These are phyloP conservation scores for Lodderomyces beijingensis DNA, from an alignment of 1,139 yeast genomes.

Conservation along the genomic window DNA sequence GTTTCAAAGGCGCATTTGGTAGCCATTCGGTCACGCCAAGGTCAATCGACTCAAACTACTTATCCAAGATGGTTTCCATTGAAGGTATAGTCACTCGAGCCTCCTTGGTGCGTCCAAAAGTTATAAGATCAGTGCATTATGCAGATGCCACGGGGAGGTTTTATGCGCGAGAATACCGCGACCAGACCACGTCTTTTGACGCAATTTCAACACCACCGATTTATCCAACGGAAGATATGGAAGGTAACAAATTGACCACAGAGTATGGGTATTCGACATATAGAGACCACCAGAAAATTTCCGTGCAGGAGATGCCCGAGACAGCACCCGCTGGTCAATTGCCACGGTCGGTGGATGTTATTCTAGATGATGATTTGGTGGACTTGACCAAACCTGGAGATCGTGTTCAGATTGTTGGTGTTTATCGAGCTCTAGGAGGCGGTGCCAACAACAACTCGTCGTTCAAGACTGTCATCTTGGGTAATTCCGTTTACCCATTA, in stretches of 20 bases:
- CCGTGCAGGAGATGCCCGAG: constrained; percentile 98
- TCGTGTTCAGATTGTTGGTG: constrained; percentile 91
- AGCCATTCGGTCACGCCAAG: constrained; percentile 85
- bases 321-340: constrained; percentile 97
- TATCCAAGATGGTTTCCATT: constrained; percentile 79
- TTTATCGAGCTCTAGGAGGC: constrained; percentile 87
- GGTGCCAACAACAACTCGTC: constrained; percentile 62
- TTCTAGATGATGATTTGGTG: constrained; percentile 90
- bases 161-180: constrained; percentile 89
- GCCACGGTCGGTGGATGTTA: constrained; percentile 87
- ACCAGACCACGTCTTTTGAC: constrained; percentile 86
- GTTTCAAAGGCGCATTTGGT: constrained; percentile 92
- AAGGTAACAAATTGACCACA: constrained; percentile 81
- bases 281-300: constrained; percentile 88
- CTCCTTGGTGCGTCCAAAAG: constrained; percentile 88
- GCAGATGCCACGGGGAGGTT: constrained; percentile 81
- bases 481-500: constrained; percentile 83
- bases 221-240: constrained; percentile 90
- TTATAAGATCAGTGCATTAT: constrained; percentile 88
- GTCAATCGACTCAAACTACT: constrained; percentile 69
- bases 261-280: constrained; percentile 94
- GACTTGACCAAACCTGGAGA: constrained; percentile 95
- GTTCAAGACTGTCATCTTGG: constrained; percentile 76
- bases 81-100: constrained; percentile 97
- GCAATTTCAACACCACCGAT: constrained; percentile 82